Percentiles rank a stretch among this genome's conserved stretches.
Conservation (phyloP, 352 stramenopile genomes). For the Phytophthora foliorum region DNA sequence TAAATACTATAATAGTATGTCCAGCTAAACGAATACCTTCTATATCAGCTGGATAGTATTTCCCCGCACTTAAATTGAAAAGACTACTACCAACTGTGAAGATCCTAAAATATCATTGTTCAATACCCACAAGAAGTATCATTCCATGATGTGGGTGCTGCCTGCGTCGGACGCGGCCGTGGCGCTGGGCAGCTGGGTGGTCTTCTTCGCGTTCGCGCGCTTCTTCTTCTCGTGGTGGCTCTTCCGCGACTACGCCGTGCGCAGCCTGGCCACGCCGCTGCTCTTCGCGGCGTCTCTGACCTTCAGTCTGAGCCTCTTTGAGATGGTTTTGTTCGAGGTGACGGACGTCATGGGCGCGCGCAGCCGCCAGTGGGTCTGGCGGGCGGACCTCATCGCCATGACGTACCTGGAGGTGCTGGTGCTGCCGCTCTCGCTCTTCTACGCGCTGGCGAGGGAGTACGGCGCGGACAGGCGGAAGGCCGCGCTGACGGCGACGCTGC, state of each 20-base stretch:
- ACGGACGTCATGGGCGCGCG: constrained; percentile 70
- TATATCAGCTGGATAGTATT: too few relatives aligned
- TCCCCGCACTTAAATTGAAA: too few relatives aligned
- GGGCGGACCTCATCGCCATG: constrained; percentile 79
- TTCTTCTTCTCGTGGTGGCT: constrained; percentile 89
- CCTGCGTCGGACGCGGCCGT: constrained; percentile 40
- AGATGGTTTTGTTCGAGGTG: constrained; percentile 87
- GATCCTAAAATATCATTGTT: too few relatives aligned
- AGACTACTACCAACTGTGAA: too few relatives aligned
- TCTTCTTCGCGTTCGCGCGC: constrained; percentile 75
- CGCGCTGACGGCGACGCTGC: constrained; percentile 16
- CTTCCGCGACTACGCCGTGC: constrained; percentile 88
- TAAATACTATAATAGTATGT: too few relatives aligned
- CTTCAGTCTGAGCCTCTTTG: constrained; percentile 84
- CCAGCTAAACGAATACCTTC: too few relatives aligned
- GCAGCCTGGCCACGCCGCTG: constrained; percentile 56
- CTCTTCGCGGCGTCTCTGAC: constrained; percentile 82
- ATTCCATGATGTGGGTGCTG: constrained; percentile 40
- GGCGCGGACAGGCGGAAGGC: constrained; percentile 45
- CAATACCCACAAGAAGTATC: too few relatives aligned
- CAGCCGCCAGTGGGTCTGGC: constrained; percentile 82
- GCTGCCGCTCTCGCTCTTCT: constrained; percentile 83
- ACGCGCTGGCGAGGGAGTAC: constrained; percentile 76
- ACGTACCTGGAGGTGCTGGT: constrained; percentile 82
- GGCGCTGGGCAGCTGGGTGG: constrained; percentile 54